phyloP scores from a whole-genome alignment of 2,329 filamentous ascomycete genomes.

The Pseudogymnoascus sp. region DNA sequence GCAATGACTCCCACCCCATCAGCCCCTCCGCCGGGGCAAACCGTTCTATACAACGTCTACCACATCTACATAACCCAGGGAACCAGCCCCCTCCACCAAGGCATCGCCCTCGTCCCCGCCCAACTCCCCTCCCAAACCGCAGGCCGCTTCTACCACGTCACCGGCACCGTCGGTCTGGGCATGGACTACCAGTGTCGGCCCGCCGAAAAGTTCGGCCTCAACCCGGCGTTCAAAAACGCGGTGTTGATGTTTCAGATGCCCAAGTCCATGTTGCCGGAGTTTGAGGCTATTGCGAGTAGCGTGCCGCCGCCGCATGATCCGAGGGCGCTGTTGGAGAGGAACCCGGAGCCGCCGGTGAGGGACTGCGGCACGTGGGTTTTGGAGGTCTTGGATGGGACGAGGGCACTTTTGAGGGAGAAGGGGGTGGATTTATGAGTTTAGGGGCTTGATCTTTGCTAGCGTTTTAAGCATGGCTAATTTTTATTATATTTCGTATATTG shows the following conservation, averaged over 20 bases:
- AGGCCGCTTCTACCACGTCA: constrained; percentile 1
- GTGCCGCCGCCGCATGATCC: background rate
- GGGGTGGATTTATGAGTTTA: background rate
- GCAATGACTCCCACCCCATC: background rate
- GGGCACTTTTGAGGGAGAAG: background rate
- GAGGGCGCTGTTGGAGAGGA: background rate
- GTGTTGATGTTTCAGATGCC: background rate
- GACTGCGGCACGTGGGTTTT: constrained; percentile 29
- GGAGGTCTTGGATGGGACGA: constrained; percentile 20
- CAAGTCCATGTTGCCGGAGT: background rate
- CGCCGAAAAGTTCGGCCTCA: background rate
- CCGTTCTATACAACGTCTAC: background rate
- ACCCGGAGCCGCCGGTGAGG: background rate
- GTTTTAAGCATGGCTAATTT: background rate
- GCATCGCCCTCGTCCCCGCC: background rate
- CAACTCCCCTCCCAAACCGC: background rate
- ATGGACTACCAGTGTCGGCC: background rate
- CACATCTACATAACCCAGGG: background rate
- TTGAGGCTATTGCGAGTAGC: background rate
- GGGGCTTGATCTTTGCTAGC: background rate
- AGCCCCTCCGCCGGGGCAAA: background rate
- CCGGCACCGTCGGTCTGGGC: background rate
- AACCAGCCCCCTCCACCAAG: background rate
- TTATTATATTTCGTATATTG: background rate
- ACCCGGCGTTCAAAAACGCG: background rate